Percentiles rank a stretch among this genome's conserved stretches.
These are phyloP conservation scores for Davidsoniella virescens DNA, from an alignment of 2,329 filamentous ascomycete genomes.

Conservation along the genomic window DNA sequence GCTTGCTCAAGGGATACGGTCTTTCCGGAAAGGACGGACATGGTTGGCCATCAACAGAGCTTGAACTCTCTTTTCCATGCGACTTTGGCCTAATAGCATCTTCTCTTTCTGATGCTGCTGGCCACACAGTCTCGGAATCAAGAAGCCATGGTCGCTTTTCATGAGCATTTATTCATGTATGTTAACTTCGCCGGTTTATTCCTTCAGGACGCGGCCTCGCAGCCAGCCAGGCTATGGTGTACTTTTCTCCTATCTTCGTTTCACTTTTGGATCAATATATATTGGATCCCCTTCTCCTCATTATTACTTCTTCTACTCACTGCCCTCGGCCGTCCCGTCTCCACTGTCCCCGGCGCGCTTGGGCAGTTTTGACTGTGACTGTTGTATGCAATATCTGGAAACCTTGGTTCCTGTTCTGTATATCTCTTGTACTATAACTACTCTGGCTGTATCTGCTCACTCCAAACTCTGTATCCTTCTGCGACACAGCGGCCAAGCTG, in stretches of 20 bases:
- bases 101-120: too few relatives aligned
- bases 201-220: constrained; percentile 1
- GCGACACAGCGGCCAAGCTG: background rate
- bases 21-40: too few relatives aligned
- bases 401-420: constrained; percentile 10
- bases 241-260: constrained; percentile 14
- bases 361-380: constrained; percentile 24
- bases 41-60: too few relatives aligned
- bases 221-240: background rate
- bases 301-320: constrained; percentile 14
- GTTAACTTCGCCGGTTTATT: constrained; percentile 35
- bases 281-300: constrained; percentile 24
- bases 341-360: too few relatives aligned
- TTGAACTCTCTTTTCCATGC: too few relatives aligned
- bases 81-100: too few relatives aligned
- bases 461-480: constrained; percentile 4
- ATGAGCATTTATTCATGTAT: constrained; percentile 37
- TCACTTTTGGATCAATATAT: constrained; percentile 27
- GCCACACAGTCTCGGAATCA: background rate
- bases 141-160: constrained; percentile 25
- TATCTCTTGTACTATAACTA: constrained; percentile 6
- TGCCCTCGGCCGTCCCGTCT: too few relatives aligned
- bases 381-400: constrained; percentile 18
- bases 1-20: too few relatives aligned
- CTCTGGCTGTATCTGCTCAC: constrained; percentile 3